Base-by-base conservation (phyloP, 108 stramenopile genomes). In the Cyclotella baltica region DNA sequence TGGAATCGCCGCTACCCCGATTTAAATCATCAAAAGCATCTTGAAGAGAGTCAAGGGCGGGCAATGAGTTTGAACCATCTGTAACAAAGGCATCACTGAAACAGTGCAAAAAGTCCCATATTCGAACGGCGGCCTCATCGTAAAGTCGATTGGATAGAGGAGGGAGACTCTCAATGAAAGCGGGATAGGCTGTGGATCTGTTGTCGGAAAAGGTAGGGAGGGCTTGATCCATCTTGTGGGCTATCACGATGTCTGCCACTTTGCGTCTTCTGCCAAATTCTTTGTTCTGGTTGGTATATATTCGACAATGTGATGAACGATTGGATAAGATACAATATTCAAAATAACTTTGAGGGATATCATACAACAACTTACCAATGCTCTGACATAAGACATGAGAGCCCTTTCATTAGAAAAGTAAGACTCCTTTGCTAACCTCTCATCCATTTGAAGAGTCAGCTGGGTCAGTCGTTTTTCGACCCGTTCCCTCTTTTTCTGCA, bases 101-200 rank as follows among this genome's bases (percentile, higher is more conserved):
- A 2, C 89, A 88, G 34, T 87, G 78, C 20, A 96, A 55, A 67
- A 93, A 93, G 73, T 96, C 91, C 90, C 92, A 93, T 55, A 93
- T 80, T 29, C 88, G 63, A 11, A 96, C 72, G 40, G 89, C 82
- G 72, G 92, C 94, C 73, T 87, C 88, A 64, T 93, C 90, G 58
- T 87, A 93, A 11, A 31, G n/a, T 30, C 85, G 83, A 33, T 31
- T n/a, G 4, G 81, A 87, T 11, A 94, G 74, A 19, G 86, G 78
- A 48, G 92, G 89, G 50, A 92, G 82, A 72, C 53, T 73, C 20
- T 68, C 52, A 15, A 27, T 43, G 47, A 62, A 75, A 23, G 68
- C 34, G 33, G 62, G 58, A 16, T 70, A 67, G 57, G 73, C 67
- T 34, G 73, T 70, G 25, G 73, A 63, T 58, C 38, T 40, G 69